Evolutionary conservation across 345 rosid species (phyloP).

Genomic region (Citrus hindsii): DNA sequence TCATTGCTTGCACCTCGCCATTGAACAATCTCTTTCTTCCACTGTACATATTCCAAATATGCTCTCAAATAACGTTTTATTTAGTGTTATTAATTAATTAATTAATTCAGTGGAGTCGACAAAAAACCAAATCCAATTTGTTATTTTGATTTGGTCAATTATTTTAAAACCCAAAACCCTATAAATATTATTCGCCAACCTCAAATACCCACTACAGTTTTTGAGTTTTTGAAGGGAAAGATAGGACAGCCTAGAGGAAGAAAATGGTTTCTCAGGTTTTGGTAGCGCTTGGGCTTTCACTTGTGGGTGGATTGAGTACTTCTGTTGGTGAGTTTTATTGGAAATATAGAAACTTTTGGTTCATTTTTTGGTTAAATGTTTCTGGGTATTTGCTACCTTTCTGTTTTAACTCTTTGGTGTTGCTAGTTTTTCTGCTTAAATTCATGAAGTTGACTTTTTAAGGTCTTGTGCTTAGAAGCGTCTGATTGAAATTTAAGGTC

Average conservation of each 20-base stretch:
- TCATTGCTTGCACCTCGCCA: constrained; percentile 12
- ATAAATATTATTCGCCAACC: constrained; percentile 7
- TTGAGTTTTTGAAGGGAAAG: constrained; percentile 8
- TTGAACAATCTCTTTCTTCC: constrained; percentile 28
- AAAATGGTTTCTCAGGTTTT: constrained; percentile 77
- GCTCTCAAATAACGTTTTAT: not conserved
- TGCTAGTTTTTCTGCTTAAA: not conserved
- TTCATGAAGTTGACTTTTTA: not conserved
- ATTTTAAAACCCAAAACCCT: not conserved
- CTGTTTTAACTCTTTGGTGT: not conserved
- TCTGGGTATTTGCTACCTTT: not conserved
- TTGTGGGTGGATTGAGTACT: constrained; percentile 69
- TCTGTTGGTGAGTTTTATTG: constrained; percentile 47
- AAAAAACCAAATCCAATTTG: not conserved
- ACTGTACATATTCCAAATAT: not conserved
- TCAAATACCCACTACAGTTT: not conserved
- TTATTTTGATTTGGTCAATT: not conserved
- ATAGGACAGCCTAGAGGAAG: not conserved
- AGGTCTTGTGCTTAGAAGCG: no score
- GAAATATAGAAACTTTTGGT: not conserved
- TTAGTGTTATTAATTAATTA: not conserved
- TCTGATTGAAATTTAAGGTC: not conserved
- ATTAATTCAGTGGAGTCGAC: not conserved
- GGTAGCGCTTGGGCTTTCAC: constrained; percentile 58
- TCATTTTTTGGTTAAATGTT: not conserved